A percentile compares a stretch with the other conserved stretches of the same genome.
phyloP scores from a whole-genome alignment of 2,329 filamentous ascomycete species.

The Myriosclerotinia duriaeana region DNA sequence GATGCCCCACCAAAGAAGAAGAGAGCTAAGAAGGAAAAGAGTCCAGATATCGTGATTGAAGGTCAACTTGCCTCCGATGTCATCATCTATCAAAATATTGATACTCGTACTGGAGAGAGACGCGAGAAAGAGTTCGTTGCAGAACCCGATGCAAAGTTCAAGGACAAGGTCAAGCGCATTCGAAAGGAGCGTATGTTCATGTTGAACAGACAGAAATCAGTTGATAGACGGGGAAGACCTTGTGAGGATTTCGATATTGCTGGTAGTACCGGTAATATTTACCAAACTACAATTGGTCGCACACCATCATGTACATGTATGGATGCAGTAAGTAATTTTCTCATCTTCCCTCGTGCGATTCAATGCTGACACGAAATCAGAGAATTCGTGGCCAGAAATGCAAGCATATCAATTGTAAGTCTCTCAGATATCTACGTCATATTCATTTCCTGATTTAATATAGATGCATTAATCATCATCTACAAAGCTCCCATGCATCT shows the following conservation, averaged over 20 bases:
- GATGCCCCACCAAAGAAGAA: slow-evolving; percentile 22
- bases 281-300: slow-evolving; percentile 26
- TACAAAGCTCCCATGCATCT: slow-evolving; percentile 29
- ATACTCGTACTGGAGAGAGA: slow-evolving; percentile 24
- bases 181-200: slow-evolving; percentile 33
- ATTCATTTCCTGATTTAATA: background rate
- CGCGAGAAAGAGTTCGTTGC: slow-evolving; percentile 27
- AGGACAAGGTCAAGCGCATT: slow-evolving; percentile 28
- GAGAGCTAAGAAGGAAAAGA: slow-evolving; percentile 20
- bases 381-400: slow-evolving; percentile 30
- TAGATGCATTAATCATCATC: slow-evolving; percentile 32
- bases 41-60: slow-evolving; percentile 24
- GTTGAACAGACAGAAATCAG: slow-evolving; percentile 26
- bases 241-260: slow-evolving; percentile 30
- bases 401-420: slow-evolving; percentile 32
- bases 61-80: slow-evolving; percentile 26
- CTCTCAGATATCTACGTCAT: background rate
- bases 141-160: slow-evolving; percentile 28
- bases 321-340: slow-evolving; percentile 29
- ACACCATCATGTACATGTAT: slow-evolving; percentile 29
- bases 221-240: slow-evolving; percentile 22
- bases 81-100: slow-evolving; percentile 12
- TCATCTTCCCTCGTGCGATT: background rate
- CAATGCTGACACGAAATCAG: slow-evolving; percentile 20
- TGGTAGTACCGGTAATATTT: slow-evolving; percentile 32